phyloP scores from a whole-genome alignment of 208 protist species.

The Strigomonas culicis region DNA sequence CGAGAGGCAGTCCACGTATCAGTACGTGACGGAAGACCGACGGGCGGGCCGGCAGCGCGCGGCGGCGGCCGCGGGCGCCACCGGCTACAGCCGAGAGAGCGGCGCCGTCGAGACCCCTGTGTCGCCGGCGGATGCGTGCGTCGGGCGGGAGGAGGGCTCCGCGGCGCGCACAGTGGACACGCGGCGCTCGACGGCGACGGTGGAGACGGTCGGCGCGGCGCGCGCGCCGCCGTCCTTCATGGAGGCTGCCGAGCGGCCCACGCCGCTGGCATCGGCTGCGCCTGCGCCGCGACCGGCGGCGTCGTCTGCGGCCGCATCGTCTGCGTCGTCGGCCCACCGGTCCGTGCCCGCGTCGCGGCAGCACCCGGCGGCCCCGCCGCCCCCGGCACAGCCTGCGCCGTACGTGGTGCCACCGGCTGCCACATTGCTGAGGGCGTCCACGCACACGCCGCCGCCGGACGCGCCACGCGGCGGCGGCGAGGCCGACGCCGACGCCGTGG shows the following conservation, averaged over 20 bases:
- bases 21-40: constrained; percentile 31
- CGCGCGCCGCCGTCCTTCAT: not conserved
- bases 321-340: not conserved
- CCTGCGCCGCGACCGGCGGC: not conserved
- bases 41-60: not conserved
- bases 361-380: not conserved
- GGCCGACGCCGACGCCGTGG: not conserved
- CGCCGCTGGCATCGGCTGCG: not conserved
- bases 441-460: not conserved
- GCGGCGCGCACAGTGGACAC: not conserved
- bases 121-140: not conserved
- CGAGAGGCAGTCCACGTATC: constrained; percentile 53
- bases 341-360: not conserved
- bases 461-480: not conserved
- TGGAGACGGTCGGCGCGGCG: not conserved
- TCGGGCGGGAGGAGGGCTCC: not conserved
- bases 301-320: not conserved
- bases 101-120: not conserved
- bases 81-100: not conserved
- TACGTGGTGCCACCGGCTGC: no score
- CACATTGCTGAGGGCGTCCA: no score
- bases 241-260: not conserved
- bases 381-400: not conserved
- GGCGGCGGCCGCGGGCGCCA: not conserved
- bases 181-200: not conserved